Evolutionary conservation across 2,329 filamentous ascomycete species (phyloP).

Genomic region (Aspergillus sp.): DNA sequence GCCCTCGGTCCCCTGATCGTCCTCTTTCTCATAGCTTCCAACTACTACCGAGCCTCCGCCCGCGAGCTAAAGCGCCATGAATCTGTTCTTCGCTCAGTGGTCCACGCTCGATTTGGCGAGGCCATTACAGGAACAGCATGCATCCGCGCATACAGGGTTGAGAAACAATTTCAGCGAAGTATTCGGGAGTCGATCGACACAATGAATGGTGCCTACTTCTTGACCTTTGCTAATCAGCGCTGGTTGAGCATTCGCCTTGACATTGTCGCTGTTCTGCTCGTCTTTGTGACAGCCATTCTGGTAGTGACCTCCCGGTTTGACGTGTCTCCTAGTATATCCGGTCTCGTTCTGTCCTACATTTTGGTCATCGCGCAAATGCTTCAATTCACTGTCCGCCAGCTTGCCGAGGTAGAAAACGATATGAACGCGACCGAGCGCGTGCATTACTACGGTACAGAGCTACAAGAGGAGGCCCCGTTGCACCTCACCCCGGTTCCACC

Average conservation of each 20-base stretch:
- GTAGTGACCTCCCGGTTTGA: slow-evolving; percentile 88
- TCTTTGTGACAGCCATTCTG: slow-evolving; percentile 84
- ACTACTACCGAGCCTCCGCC: slow-evolving; percentile 87
- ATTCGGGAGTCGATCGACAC: slow-evolving; percentile 75
- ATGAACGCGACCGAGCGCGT: slow-evolving; percentile 96
- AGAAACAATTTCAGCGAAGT: slow-evolving; percentile 68
- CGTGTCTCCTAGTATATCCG: slow-evolving; percentile 78
- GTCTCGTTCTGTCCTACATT: slow-evolving; percentile 89
- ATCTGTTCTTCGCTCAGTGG: slow-evolving; percentile 77
- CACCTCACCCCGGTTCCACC: slow-evolving; percentile 68
- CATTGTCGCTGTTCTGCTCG: slow-evolving; percentile 75
- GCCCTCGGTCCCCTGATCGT: slow-evolving; percentile 67
- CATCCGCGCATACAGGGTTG: slow-evolving; percentile 84
- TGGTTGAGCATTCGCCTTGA: slow-evolving; percentile 89
- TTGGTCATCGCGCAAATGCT: slow-evolving; percentile 92
- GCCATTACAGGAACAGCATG: slow-evolving; percentile 72
- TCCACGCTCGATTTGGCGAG: slow-evolving; percentile 90
- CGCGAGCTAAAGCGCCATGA: slow-evolving; percentile 95
- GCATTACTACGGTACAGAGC: slow-evolving; percentile 79
- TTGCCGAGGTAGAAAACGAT: slow-evolving; percentile 94
- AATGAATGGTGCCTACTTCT: slow-evolving; percentile 91
- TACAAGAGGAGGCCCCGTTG: slow-evolving; percentile 86
- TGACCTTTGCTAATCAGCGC: slow-evolving; percentile 92
- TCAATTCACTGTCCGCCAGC: slow-evolving; percentile 88
- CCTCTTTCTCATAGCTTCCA: slow-evolving; percentile 76